These are phyloP conservation scores for Podila verticillata DNA, from an alignment of 192 early-diverging fungal genomes.

Conservation along the genomic window DNA sequence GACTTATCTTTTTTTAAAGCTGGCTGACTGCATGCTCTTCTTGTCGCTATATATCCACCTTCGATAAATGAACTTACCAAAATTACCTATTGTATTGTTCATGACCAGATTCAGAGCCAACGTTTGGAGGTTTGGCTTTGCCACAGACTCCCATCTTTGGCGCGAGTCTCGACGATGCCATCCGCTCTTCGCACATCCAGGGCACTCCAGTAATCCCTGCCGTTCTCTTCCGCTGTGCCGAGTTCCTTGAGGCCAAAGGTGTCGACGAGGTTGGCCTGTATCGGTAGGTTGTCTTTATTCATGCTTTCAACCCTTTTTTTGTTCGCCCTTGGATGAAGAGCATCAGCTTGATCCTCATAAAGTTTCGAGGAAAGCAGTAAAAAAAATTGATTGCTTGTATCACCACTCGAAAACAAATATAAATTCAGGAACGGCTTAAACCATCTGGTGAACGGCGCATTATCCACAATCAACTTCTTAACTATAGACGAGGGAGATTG, in stretches of 20 bases:
- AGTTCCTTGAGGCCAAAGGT: slow-evolving; percentile 56
- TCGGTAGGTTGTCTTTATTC: slow-evolving; percentile 36
- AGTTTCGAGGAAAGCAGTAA: too few species aligned
- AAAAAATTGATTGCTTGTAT: not conserved
- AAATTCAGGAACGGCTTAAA: too few species aligned
- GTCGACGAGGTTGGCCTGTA: slow-evolving; percentile 65
- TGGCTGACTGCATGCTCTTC: too few species aligned
- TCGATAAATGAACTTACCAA: too few species aligned
- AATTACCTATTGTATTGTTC: not conserved
- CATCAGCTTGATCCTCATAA: too few species aligned
- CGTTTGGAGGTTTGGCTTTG: slow-evolving; percentile 20
- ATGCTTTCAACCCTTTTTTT: not conserved
- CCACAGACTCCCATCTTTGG: slow-evolving; percentile 34
- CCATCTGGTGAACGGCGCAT: too few species aligned
- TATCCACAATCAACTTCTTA: too few species aligned
- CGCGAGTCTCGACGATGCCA: slow-evolving; percentile 33
- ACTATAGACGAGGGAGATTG: too few species aligned
- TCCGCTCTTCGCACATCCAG: slow-evolving; percentile 40
- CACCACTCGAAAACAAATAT: too few species aligned
- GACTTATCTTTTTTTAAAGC: too few species aligned
- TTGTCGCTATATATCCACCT: too few species aligned
- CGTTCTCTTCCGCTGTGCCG: slow-evolving; percentile 50
- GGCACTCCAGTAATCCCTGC: slow-evolving; percentile 48
- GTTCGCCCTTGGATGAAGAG: not conserved
- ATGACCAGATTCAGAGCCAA: slow-evolving; percentile 36